Evolutionary conservation across 192 early-diverging fungal species (phyloP).

Genomic region (Chytriomyces sp.): DNA sequence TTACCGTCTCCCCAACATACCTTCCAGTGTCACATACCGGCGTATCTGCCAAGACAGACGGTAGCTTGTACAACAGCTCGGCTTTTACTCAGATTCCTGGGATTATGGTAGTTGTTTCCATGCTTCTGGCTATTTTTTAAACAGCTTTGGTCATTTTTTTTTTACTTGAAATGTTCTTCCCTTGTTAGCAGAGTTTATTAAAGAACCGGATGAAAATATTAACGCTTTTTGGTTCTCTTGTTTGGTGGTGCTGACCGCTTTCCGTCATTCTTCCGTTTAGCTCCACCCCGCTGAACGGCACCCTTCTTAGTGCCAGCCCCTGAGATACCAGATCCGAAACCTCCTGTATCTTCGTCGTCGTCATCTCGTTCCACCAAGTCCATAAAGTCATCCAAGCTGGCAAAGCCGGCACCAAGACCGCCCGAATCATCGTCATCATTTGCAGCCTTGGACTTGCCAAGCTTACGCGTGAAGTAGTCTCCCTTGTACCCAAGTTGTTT

Average conservation of each 20-base stretch:
- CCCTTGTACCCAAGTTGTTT: constrained; percentile 63
- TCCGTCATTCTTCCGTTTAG: constrained; percentile 14
- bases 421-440: constrained; percentile 50
- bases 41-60: too few species aligned
- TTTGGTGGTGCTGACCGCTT: not conserved
- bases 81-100: too few species aligned
- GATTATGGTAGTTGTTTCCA: too few species aligned
- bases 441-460: constrained; percentile 19
- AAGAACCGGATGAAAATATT: not conserved
- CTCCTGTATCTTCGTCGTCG: constrained; percentile 41
- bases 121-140: too few species aligned
- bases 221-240: constrained; percentile 25
- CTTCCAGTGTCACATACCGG: too few species aligned
- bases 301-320: not conserved
- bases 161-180: too few species aligned
- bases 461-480: constrained; percentile 52
- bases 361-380: constrained; percentile 57
- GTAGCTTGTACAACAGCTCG: too few species aligned
- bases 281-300: not conserved
- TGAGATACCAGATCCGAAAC: not conserved
- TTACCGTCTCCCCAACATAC: too few species aligned
- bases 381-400: constrained; percentile 66
- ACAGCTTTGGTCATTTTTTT: too few species aligned
- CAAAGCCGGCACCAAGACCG: constrained; percentile 55
- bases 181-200: too few species aligned